Percentiles rank a stretch among this genome's conserved stretches.
phyloP scores from a whole-genome alignment of 192 early-diverging fungal genomes.

The Coemansia sp. region DNA sequence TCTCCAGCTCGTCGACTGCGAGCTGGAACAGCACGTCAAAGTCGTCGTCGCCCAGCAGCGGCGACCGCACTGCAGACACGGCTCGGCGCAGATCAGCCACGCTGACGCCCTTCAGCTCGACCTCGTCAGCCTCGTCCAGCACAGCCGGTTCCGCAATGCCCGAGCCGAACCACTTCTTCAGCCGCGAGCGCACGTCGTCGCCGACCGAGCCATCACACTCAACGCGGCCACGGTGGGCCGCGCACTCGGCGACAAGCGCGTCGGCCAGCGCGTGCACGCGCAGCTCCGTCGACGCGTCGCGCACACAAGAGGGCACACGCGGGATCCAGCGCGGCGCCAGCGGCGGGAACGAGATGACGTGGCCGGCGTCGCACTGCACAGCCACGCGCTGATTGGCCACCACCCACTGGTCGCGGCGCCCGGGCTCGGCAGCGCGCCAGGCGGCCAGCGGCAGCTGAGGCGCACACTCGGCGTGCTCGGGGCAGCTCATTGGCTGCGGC shows the following conservation, averaged over 20 bases:
- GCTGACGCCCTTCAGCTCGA: constrained; percentile 46
- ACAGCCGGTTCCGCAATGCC: not conserved
- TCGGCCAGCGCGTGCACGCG: constrained; percentile 38
- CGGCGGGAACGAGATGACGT: constrained; percentile 33
- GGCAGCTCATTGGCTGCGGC: constrained; percentile 40
- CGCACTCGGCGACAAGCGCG: constrained; percentile 38
- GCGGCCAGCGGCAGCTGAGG: constrained; percentile 29
- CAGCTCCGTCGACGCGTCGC: constrained; percentile 39
- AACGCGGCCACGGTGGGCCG: constrained; percentile 26
- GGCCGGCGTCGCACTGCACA: constrained; percentile 43
- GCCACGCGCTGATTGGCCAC: constrained; percentile 16
- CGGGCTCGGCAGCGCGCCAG: not conserved
- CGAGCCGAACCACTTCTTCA: not conserved
- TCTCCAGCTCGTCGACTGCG: constrained; percentile 24
- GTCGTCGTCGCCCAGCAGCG: constrained; percentile 29
- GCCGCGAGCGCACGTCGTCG: constrained; percentile 30
- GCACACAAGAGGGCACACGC: constrained; percentile 35
- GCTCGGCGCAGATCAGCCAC: constrained; percentile 23
- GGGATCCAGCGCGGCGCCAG: constrained; percentile 28
- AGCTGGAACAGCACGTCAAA: constrained; percentile 34
- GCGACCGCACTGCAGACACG: constrained; percentile 18
- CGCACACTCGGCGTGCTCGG: constrained; percentile 46
- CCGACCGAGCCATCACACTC: constrained; percentile 36
- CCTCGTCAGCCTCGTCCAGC: constrained; percentile 42
- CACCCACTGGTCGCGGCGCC: constrained; percentile 39